Percentiles rank a stretch among this genome's conserved stretches.
These are phyloP conservation scores for Stemphylium beticola DNA, from an alignment of 2,329 filamentous ascomycete species.

Conservation along the genomic window DNA sequence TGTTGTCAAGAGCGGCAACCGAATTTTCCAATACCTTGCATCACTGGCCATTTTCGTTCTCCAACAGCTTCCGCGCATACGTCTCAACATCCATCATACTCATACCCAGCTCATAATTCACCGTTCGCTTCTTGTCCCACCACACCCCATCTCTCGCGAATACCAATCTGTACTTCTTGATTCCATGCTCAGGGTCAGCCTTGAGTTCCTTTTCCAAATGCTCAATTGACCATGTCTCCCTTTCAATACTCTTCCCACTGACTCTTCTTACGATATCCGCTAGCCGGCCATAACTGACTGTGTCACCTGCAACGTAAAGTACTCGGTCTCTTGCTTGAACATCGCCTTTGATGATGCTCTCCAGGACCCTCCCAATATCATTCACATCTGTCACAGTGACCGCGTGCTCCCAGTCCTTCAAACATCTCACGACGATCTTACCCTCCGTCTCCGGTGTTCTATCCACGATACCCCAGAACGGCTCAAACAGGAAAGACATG, in stretches of 20 bases:
- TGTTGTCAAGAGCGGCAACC: not conserved
- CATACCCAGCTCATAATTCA: conserved; percentile 61
- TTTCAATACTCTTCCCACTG: conserved; percentile 52
- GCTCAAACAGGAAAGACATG: conserved; percentile 71
- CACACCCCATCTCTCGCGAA: conserved; percentile 67
- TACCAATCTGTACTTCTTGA: conserved; percentile 66
- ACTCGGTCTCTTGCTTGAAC: conserved; percentile 49
- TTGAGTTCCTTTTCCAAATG: conserved; percentile 55
- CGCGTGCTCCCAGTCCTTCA: conserved; percentile 67
- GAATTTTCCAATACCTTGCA: not conserved
- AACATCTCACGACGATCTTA: conserved; percentile 54
- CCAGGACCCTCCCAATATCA: conserved; percentile 69
- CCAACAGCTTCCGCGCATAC: conserved; percentile 37
- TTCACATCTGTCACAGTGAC: conserved; percentile 67
- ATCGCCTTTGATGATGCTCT: conserved; percentile 56
- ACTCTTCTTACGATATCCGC: conserved; percentile 60
- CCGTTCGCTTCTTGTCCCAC: conserved; percentile 62
- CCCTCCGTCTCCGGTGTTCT: conserved; percentile 3
- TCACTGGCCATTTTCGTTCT: not conserved
- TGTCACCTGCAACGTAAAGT: conserved; percentile 68
- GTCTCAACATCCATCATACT: conserved; percentile 52
- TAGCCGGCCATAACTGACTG: conserved; percentile 62
- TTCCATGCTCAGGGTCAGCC: conserved; percentile 54
- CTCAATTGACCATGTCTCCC: conserved; percentile 59
- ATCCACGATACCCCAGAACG: conserved; percentile 68